Base-by-base conservation (phyloP, 2,329 filamentous ascomycete species). In the Aspergillus glaucus region DNA sequence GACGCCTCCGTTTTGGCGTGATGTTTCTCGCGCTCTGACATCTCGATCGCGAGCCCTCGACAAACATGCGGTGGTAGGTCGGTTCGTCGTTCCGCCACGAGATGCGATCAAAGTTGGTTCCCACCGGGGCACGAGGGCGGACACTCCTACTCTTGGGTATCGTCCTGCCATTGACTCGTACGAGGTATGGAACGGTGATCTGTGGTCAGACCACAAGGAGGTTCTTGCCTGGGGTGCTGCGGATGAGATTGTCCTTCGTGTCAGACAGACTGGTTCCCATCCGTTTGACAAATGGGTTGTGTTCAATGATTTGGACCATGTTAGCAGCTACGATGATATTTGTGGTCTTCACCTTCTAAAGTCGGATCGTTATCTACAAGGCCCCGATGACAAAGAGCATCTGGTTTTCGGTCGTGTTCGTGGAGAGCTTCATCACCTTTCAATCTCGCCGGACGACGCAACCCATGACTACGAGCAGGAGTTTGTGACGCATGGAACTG, bases 191-290 rank as follows among this genome's bases (percentile, higher is more conserved):
- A 71, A 67, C 39, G 71, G 70, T 2, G 63, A 64, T 1, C 65
- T 64, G 49, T 79, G 75, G 75, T 62, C 65, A 43, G 68, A 76
- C 43, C 70, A 77, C 54, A 75, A 72, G 56, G 80, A 84, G 58
- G 74, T 80, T 0, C 61, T 85, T 6, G 78, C 75, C 2, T 83
- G 79, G 75, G 80, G 80, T 46, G 81, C 81, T 10, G 82, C 79
- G 1, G 76, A 81, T 2, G 74, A 80, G 49, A 60, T 85, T 8
- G 65, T 78, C 4, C 52, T 82, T 49, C 69, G 77, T 17, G 67
- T 74, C 9, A 76, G 74, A 55, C 67, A 75, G 47, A 70, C 70
- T 21, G 74, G 70, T 10, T 53, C 44, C 46, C 57, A 52, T 14
- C 48, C 37, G 42, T 58, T 61, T 47, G 66, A 65, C 48, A 61